Percentiles rank a stretch among this genome's conserved stretches.
phyloP scores from a whole-genome alignment of 2,329 filamentous ascomycete species.

The Aspergillus sp. region DNA sequence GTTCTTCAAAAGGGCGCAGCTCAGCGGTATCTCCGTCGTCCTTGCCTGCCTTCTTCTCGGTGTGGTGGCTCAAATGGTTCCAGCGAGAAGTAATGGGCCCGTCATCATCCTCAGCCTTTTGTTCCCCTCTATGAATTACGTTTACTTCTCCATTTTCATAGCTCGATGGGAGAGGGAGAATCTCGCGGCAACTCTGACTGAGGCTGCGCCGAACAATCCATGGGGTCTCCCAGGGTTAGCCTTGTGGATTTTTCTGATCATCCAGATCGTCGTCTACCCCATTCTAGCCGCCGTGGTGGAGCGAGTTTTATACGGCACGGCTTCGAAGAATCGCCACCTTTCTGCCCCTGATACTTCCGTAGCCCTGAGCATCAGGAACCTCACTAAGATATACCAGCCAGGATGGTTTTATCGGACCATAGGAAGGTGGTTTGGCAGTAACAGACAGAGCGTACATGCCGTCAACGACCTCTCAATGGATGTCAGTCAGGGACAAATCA shows the following conservation, averaged over 20 bases:
- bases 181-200: constrained; percentile 63
- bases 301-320: constrained; percentile 74
- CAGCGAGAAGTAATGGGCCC: constrained; percentile 60
- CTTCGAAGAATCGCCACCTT: constrained; percentile 61
- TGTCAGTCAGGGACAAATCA: constrained; percentile 77
- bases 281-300: constrained; percentile 76
- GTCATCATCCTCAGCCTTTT: constrained; percentile 74
- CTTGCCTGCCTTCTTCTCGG: constrained; percentile 76
- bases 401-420: constrained; percentile 61
- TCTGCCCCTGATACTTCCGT: constrained; percentile 38
- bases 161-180: constrained; percentile 74
- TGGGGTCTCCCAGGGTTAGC: constrained; percentile 74
- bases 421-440: constrained; percentile 52
- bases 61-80: constrained; percentile 78
- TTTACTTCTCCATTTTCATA: constrained; percentile 76
- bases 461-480: constrained; percentile 74
- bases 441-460: constrained; percentile 72
- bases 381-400: constrained; percentile 79
- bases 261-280: constrained; percentile 80
- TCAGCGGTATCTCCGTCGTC: constrained; percentile 80
- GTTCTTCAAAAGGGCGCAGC: constrained; percentile 84
- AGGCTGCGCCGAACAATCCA: constrained; percentile 65
- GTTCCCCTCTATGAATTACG: constrained; percentile 87
- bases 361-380: constrained; percentile 72
- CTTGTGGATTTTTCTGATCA: constrained; percentile 75